These are phyloP conservation scores for Aspergillus sp. DNA, from an alignment of 2,329 filamentous ascomycete species.

Conservation along the genomic window DNA sequence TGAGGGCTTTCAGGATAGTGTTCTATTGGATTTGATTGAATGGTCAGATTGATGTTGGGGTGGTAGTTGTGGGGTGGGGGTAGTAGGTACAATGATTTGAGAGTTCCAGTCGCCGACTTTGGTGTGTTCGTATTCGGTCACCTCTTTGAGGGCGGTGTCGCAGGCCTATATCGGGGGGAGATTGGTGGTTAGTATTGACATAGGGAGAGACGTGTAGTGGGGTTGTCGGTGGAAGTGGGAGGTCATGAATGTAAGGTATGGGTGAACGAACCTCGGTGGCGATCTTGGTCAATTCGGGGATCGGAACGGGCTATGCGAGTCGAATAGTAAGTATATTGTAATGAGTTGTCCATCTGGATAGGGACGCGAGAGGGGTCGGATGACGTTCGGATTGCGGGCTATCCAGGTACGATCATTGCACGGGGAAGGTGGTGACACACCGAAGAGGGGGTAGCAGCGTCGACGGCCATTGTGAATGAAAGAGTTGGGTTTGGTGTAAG, in stretches of 20 bases:
- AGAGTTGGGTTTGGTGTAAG: neutral
- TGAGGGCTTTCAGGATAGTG: constrained; percentile 43
- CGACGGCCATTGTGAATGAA: constrained; percentile 34
- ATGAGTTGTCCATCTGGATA: neutral
- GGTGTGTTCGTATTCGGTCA: constrained; percentile 81
- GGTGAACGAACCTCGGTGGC: constrained; percentile 69
- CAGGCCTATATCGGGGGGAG: constrained; percentile 64
- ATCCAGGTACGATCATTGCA: neutral
- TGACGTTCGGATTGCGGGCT: constrained; percentile 6
- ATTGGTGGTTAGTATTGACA: neutral
- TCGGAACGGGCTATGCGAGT: constrained; percentile 66
- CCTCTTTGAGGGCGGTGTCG: constrained; percentile 70
- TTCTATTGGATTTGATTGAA: constrained; percentile 30
- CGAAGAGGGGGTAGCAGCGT: constrained; percentile 28
- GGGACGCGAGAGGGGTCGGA: neutral
- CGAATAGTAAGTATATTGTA: constrained; percentile 4
- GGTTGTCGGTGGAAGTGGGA: neutral
- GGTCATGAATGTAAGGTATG: neutral
- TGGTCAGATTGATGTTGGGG: neutral
- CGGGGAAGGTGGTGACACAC: constrained; percentile 24
- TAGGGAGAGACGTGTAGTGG: neutral
- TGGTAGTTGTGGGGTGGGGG: neutral
- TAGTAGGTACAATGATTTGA: constrained; percentile 75
- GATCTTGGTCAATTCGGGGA: constrained; percentile 79
- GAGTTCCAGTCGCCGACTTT: constrained; percentile 89